phyloP scores from a whole-genome alignment of 176 grass and related monocot species.

The Avena atlantica region DNA sequence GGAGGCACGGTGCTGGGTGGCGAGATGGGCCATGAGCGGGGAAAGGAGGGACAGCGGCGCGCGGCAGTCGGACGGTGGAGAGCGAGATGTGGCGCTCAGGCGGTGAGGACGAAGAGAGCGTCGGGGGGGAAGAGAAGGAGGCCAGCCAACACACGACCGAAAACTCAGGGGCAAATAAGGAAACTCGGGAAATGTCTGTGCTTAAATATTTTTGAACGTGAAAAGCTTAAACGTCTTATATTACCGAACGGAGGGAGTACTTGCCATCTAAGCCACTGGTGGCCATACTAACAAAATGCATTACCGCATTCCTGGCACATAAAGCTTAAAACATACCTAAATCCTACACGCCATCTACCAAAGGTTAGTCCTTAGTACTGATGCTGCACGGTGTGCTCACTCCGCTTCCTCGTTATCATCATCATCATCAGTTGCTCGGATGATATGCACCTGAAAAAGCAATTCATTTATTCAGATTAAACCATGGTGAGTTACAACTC shows the following conservation, averaged over 20 bases:
- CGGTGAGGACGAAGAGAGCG: too few species aligned
- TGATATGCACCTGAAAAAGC: slow-evolving; percentile 66
- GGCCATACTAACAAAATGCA: slow-evolving; percentile 29
- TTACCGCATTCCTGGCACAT: slow-evolving; percentile 18
- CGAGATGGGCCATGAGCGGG: too few species aligned
- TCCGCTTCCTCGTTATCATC: slow-evolving; percentile 42
- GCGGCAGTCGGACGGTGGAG: too few species aligned
- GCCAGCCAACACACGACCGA: too few species aligned
- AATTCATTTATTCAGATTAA: slow-evolving; percentile 7
- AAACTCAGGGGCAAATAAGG: too few species aligned
- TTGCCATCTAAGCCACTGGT: slow-evolving; percentile 1
- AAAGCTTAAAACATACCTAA: slow-evolving; percentile 37
- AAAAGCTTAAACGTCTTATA: too few species aligned
- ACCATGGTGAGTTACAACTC: not conserved
- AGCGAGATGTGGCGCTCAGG: too few species aligned
- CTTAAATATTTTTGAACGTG: too few species aligned
- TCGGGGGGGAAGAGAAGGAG: too few species aligned
- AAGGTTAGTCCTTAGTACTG: slow-evolving; percentile 29
- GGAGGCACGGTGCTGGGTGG: too few species aligned
- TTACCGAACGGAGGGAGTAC: not conserved
- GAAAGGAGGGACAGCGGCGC: too few species aligned
- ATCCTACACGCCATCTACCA: slow-evolving; percentile 1
- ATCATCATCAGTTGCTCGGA: slow-evolving; percentile 49
- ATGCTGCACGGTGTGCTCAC: slow-evolving; percentile 24
- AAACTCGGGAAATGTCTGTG: too few species aligned